Evolutionary conservation across 2,329 filamentous ascomycete species (phyloP), one percentile per base, ranked within the genome.

Genomic region (Fulvia fulva): DNA sequence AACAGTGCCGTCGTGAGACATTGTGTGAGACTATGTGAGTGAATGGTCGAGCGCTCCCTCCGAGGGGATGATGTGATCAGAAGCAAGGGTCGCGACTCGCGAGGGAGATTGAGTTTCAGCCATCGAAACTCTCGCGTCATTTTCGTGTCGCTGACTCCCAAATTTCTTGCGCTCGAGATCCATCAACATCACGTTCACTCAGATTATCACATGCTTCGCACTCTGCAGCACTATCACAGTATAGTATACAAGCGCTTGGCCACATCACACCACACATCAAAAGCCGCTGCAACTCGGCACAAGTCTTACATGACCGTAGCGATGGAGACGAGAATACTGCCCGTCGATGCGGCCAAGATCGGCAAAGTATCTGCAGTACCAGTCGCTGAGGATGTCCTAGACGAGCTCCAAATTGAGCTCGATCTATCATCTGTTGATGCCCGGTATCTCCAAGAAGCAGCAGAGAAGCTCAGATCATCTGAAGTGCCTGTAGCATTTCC

Each of bases 401-500:
- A 75, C 30, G 66, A 72, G 19, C 65, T 74, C 51, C 52, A 65
- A 5, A 60, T 75, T 37, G 56, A 68, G 23, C 58, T 71, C 9
- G 63, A 68, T 46, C n/a, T 60, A 2, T 46, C 60, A 1, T 80
- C 76, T 2, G 61, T 71, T 2, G 81, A 83, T 65, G 76, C 77
- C 3, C 73, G 77, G 34, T 75, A 79, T 57, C 79, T 96, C 37
- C 75, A 78, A 58, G 77, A 85, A 56, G 90, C 90, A 1, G 90
- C 89, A 2, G 71, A 80, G 12, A 81, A 86, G 63, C 78, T 96
- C 34, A 82, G 79, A 53, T 79, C 80, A 19, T 86, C 82, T 53
- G 82, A 90, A 70, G 82, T 82, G 3, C 94, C 94, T 4, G 91
- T 99, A 50, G 94, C 90, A 1, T 99, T 99, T 71, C 94, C 94